Conservation (phyloP, 164 flowering plant genomes). For the Aristolochia californica region DNA sequence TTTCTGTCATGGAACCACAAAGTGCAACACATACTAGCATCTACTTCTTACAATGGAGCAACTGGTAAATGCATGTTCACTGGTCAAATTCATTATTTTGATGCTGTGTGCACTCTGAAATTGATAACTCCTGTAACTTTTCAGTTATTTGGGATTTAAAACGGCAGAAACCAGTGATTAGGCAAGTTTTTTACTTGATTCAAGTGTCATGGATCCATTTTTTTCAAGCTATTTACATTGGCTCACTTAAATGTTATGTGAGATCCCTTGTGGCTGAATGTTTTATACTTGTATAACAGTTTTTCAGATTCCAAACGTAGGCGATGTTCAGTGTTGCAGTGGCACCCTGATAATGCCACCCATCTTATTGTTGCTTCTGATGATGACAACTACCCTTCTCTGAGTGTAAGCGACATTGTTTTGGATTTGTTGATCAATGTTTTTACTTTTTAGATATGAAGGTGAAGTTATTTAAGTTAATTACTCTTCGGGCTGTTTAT, state of each 20-base stretch:
- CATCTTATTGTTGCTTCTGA: conserved; percentile 98
- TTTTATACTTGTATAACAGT: conserved; percentile 26
- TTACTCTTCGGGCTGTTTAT: neutral
- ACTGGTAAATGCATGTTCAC: conserved; percentile 40
- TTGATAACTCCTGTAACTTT: conserved; percentile 2
- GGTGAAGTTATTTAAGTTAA: neutral
- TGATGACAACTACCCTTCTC: conserved; percentile 75
- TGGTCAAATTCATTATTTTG: neutral
- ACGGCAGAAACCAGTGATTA: conserved; percentile 90
- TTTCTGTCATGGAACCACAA: conserved; percentile 90
- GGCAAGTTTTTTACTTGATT: conserved; percentile 25
- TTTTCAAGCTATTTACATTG: neutral
- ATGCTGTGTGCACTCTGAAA: neutral
- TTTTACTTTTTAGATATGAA: neutral
- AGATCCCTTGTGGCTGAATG: neutral
- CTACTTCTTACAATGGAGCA: conserved; percentile 82
- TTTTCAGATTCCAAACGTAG: conserved; percentile 76
- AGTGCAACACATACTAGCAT: conserved; percentile 82
- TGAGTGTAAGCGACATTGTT: conserved; percentile 41
- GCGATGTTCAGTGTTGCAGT: conserved; percentile 94
- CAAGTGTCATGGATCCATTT: neutral
- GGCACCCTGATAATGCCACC: conserved; percentile 94
- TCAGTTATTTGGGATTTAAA: conserved; percentile 93
- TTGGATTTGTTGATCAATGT: neutral
- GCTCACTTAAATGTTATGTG: neutral